Evolutionary conservation across 1,284 basidiomycete genomes (phyloP).

Genomic region (Hymenochaete sp.): DNA sequence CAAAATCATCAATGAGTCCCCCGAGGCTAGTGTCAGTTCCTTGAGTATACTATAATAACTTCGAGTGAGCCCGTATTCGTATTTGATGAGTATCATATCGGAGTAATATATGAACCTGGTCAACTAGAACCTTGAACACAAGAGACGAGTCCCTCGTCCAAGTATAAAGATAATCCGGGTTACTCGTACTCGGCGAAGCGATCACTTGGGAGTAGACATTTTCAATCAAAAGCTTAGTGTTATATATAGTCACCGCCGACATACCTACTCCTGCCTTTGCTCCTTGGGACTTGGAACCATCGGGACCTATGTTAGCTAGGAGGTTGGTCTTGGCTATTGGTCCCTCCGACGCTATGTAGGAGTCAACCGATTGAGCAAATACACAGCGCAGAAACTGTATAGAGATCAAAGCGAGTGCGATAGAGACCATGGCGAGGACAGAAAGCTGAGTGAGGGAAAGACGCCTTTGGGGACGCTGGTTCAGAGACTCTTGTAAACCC

Average conservation of each 20-base stretch:
- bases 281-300: constrained; percentile 20
- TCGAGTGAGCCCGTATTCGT: constrained; percentile 24
- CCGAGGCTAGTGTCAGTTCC: constrained; percentile 15
- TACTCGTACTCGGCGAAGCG: constrained; percentile 30
- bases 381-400: constrained; percentile 1
- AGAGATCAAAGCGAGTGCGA: not conserved
- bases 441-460: too few relatives aligned
- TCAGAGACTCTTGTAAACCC: too few relatives aligned
- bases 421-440: not conserved
- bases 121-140: constrained; percentile 34
- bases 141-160: constrained; percentile 36
- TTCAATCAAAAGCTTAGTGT: too few relatives aligned
- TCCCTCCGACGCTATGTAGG: constrained; percentile 18
- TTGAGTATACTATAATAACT: constrained; percentile 22
- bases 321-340: constrained; percentile 22
- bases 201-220: constrained; percentile 25
- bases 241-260: not conserved
- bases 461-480: too few relatives aligned
- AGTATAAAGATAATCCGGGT: constrained; percentile 34
- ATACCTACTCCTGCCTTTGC: constrained; percentile 17
- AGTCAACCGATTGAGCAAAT: constrained; percentile 13
- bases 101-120: constrained; percentile 23
- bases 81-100: constrained; percentile 25
- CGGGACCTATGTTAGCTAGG: constrained; percentile 22
- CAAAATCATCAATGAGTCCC: constrained; percentile 25